phyloP scores from a whole-genome alignment of 1,284 basidiomycete species.

The Melampsora abietis-canadensis region DNA sequence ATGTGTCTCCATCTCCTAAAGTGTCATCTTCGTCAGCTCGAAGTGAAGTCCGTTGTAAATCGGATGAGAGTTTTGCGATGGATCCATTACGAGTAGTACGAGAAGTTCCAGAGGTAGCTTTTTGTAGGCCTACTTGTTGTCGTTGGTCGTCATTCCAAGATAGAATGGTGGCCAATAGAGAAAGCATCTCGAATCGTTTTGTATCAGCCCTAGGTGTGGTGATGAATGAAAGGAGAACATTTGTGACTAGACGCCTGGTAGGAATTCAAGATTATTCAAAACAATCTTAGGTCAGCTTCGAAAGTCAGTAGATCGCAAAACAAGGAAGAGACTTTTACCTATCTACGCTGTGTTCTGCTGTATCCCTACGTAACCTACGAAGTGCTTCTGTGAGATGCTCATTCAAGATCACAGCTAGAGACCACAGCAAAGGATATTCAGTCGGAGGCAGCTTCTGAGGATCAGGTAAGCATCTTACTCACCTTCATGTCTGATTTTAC shows the following conservation, averaged over 20 bases:
- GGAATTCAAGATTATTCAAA: not conserved
- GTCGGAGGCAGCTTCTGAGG: slow-evolving; percentile 22
- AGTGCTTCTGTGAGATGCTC: slow-evolving; percentile 96
- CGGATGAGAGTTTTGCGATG: slow-evolving; percentile 2
- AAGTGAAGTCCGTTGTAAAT: not conserved
- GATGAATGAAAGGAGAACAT: slow-evolving; percentile 88
- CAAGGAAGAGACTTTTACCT: slow-evolving; percentile 52
- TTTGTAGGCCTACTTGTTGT: slow-evolving; percentile 82
- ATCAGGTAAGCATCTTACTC: slow-evolving; percentile 46
- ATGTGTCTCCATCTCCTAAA: slow-evolving; percentile 41
- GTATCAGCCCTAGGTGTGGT: slow-evolving; percentile 82
- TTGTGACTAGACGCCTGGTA: slow-evolving; percentile 78
- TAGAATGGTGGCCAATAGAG: slow-evolving; percentile 79
- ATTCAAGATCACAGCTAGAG: slow-evolving; percentile 83
- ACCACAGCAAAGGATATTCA: slow-evolving; percentile 1
- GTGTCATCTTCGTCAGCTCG: slow-evolving; percentile 1
- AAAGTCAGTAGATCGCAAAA: not conserved
- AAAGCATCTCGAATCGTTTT: slow-evolving; percentile 95
- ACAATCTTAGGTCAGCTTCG: slow-evolving; percentile 15
- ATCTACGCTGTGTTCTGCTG: slow-evolving; percentile 85
- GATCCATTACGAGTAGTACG: not conserved
- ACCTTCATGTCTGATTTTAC: slow-evolving; percentile 93
- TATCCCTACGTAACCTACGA: slow-evolving; percentile 79
- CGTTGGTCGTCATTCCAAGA: slow-evolving; percentile 85
- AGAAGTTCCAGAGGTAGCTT: slow-evolving; percentile 54